These are phyloP conservation scores for Scenedesmus sp. DNA, from an alignment of 163 green algal species.

Conservation along the genomic window DNA sequence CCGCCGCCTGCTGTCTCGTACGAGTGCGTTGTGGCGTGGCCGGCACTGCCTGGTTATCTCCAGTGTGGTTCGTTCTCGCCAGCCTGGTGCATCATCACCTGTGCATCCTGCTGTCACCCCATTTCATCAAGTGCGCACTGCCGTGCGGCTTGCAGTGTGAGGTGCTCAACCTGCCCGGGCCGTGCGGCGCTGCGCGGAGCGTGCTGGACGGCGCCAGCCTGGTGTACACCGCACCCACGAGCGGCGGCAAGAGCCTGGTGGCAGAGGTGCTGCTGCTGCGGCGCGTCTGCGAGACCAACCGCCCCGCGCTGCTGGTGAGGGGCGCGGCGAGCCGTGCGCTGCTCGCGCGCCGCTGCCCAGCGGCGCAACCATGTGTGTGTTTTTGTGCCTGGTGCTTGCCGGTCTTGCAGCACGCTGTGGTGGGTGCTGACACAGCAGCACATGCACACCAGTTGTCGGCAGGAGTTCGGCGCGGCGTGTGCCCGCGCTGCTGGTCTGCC, in stretches of 20 bases:
- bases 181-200: background rate
- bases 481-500: too few relatives aligned
- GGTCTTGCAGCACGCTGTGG: too few relatives aligned
- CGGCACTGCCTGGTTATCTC: too few relatives aligned
- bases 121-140: too few relatives aligned
- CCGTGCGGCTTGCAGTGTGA: background rate
- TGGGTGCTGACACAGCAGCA: too few relatives aligned
- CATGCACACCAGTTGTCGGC: too few relatives aligned
- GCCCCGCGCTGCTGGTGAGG: conserved; percentile 45
- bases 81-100: background rate
- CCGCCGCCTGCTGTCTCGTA: background rate
- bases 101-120: background rate
- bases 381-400: too few relatives aligned
- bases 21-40: background rate
- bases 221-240: conserved; percentile 95
- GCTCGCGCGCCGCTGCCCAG: background rate
- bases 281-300: conserved; percentile 72
- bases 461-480: too few relatives aligned
- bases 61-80: background rate
- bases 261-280: conserved; percentile 93
- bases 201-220: conserved; percentile 88
- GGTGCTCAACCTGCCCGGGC: background rate
- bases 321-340: too few relatives aligned
- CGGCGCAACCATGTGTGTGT: too few relatives aligned
- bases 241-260: conserved; percentile 96